phyloP scores from a whole-genome alignment of 2,329 filamentous ascomycete genomes.

The Paecilomyces variotii region DNA sequence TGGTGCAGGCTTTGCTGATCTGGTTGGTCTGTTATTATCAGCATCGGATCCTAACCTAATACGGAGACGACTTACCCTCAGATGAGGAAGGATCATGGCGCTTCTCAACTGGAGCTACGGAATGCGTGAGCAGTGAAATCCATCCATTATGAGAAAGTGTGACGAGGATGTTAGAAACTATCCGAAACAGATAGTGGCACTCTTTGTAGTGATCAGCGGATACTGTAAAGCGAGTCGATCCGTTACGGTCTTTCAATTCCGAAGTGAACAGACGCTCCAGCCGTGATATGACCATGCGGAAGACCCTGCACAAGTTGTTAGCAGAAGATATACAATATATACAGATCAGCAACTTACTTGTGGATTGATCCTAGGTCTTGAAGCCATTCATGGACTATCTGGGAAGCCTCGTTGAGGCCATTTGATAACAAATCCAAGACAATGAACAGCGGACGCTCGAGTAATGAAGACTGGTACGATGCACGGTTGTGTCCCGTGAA shows the following conservation, averaged over 20 bases:
- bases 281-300: slow-evolving; percentile 27
- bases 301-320: slow-evolving; percentile 18
- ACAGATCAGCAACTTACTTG: slow-evolving; percentile 28
- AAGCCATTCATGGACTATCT: slow-evolving; percentile 74
- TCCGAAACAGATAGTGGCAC: slow-evolving; percentile 69
- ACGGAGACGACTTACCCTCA: slow-evolving; percentile 38
- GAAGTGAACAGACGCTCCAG: slow-evolving; percentile 25
- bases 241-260: slow-evolving; percentile 8
- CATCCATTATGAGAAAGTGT: slow-evolving; percentile 63
- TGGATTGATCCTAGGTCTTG: slow-evolving; percentile 48
- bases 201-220: slow-evolving; percentile 60
- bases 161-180: slow-evolving; percentile 63
- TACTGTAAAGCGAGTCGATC: slow-evolving; percentile 30
- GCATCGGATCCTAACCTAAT: not conserved
- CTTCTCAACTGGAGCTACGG: slow-evolving; percentile 42
- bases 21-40: slow-evolving; percentile 13
- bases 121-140: slow-evolving; percentile 59
- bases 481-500: slow-evolving; percentile 17
- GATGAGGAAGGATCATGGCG: slow-evolving; percentile 34
- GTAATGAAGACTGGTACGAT: slow-evolving; percentile 48
- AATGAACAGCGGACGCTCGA: slow-evolving; percentile 73
- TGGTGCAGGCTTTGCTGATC: slow-evolving; percentile 25
- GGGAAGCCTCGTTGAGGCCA: slow-evolving; percentile 63
- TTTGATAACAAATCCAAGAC: slow-evolving; percentile 71
- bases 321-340: not conserved